phyloP scores from a whole-genome alignment of 371 early-diverging fungal genomes.

The Zopfochytrium polystomum region DNA sequence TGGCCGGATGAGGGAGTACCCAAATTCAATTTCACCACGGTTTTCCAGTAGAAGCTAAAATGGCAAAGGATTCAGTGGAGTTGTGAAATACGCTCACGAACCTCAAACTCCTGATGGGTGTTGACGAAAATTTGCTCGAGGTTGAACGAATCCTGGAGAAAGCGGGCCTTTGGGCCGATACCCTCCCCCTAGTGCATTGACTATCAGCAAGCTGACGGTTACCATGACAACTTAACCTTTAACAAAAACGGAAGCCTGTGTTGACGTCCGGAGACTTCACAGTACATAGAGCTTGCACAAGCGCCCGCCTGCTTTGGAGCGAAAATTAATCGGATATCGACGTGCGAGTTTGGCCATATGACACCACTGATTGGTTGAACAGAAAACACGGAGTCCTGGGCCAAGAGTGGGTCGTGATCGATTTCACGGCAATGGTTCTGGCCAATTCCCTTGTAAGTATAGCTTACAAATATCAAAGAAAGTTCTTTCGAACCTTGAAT shows the following conservation, averaged over 20 bases:
- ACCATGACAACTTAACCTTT: slow-evolving; percentile 23
- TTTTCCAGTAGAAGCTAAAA: slow-evolving; percentile 51
- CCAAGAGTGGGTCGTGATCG: slow-evolving; percentile 36
- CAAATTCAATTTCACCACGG: slow-evolving; percentile 47
- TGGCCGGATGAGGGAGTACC: slow-evolving; percentile 25
- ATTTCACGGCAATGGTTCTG: slow-evolving; percentile 39
- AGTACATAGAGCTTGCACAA: slow-evolving; percentile 34
- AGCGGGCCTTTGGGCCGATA: slow-evolving; percentile 50
- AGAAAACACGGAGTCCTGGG: slow-evolving; percentile 31
- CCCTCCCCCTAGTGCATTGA: slow-evolving; percentile 35
- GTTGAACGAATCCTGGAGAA: slow-evolving; percentile 50
- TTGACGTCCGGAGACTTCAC: slow-evolving; percentile 50
- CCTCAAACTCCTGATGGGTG: slow-evolving; percentile 48
- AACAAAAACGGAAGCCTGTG: slow-evolving; percentile 36
- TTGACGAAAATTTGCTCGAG: slow-evolving; percentile 49
- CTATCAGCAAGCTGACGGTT: slow-evolving; percentile 18
- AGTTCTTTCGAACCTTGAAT: slow-evolving; percentile 29
- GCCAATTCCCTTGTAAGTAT: too few species aligned
- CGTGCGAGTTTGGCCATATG: slow-evolving; percentile 49
- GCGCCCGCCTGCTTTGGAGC: slow-evolving; percentile 37
- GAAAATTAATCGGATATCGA: slow-evolving; percentile 46
- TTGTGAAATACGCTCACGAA: slow-evolving; percentile 9
- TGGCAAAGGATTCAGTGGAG: background rate
- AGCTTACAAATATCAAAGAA: too few species aligned
- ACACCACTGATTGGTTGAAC: slow-evolving; percentile 42